These are phyloP conservation scores for Cercophora newfieldiana DNA, from an alignment of 495 filamentous ascomycete genomes.

Conservation along the genomic window DNA sequence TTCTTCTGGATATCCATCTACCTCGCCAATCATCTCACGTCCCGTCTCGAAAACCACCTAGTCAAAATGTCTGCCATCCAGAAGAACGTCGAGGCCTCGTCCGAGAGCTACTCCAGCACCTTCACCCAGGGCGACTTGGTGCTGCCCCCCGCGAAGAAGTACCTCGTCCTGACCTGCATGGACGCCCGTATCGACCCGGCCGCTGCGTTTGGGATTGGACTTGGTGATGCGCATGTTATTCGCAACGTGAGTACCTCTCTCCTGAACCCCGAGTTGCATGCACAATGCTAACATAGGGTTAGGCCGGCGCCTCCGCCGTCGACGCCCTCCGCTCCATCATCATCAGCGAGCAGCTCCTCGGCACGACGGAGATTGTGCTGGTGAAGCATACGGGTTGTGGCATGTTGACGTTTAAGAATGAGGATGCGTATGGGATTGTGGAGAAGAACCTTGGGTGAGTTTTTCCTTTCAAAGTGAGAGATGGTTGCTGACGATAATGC, in stretches of 20 bases:
- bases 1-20: background rate
- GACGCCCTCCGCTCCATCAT: conserved; percentile 74
- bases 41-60: too few relatives aligned
- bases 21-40: background rate
- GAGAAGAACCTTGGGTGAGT: conserved; percentile 53
- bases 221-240: conserved; percentile 80
- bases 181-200: conserved; percentile 78
- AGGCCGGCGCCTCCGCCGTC: conserved; percentile 60
- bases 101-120: conserved; percentile 58
- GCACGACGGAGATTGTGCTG: conserved; percentile 73
- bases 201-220: conserved; percentile 67
- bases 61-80: conserved; percentile 46
- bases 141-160: conserved; percentile 73
- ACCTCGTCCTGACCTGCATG: conserved; percentile 74
- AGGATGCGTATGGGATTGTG: conserved; percentile 58
- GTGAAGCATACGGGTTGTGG: conserved; percentile 82
- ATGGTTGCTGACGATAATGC: background rate
- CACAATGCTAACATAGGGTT: conserved; percentile 20
- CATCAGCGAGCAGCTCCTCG: conserved; percentile 79
- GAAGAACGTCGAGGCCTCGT: conserved; percentile 57
- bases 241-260: conserved; percentile 55
- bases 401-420: conserved; percentile 77
- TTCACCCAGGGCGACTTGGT: conserved; percentile 66
- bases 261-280: background rate
- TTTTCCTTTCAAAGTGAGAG: background rate